phyloP scores from a whole-genome alignment of 2,329 filamentous ascomycete genomes.

The Colletotrichum sp. region DNA sequence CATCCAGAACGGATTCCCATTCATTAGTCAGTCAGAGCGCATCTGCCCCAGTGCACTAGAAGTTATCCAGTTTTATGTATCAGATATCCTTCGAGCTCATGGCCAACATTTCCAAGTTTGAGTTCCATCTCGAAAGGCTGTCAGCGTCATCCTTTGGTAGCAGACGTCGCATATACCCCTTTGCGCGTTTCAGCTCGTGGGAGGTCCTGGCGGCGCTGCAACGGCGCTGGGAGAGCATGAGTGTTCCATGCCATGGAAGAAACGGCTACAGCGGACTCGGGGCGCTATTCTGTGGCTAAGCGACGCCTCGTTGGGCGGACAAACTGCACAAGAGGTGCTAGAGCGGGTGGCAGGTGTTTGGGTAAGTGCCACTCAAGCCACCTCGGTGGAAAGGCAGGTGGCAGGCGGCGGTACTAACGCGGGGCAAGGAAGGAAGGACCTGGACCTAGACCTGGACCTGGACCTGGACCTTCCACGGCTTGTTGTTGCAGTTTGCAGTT shows the following conservation, averaged over 20 bases:
- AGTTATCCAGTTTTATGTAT: not conserved
- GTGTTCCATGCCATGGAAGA: not conserved
- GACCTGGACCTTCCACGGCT: not conserved
- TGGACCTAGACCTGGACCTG: not conserved
- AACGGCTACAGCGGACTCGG: not conserved
- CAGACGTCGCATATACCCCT: constrained; percentile 5
- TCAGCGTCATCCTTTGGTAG: not conserved
- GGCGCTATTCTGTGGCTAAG: not conserved
- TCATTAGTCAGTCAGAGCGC: not conserved
- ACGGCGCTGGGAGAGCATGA: constrained; percentile 2
- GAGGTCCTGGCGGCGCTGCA: constrained; percentile 11
- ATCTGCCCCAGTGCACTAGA: not conserved
- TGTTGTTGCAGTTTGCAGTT: not conserved
- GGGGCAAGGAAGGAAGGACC: not conserved
- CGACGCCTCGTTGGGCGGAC: not conserved
- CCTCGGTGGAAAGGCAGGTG: not conserved
- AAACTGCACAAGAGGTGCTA: not conserved
- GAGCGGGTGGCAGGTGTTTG: not conserved
- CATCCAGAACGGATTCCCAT: not conserved
- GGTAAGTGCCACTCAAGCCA: not conserved
- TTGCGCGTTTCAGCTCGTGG: constrained; percentile 16
- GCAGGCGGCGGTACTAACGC: not conserved
- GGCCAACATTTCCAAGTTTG: not conserved
- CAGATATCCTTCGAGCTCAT: not conserved
- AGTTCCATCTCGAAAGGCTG: not conserved